Evolutionary conservation across 345 rosid species (phyloP), one percentile per base, ranked within the genome.

Genomic region (Corchorus olitorius): DNA sequence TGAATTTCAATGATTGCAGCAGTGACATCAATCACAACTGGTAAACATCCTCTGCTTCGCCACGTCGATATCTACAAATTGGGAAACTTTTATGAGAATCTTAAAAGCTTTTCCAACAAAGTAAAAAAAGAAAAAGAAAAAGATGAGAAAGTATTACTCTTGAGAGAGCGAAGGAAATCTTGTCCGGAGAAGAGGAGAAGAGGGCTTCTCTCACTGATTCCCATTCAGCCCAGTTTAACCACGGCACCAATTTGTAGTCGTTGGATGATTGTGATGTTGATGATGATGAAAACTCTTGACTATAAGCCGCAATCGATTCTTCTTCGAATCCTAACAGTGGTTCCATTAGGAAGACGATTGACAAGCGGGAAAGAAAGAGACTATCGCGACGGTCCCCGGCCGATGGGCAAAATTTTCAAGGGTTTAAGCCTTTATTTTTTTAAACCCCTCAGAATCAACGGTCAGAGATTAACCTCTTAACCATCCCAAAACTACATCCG

Each of bases 201-300:
- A 97, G 89, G 75, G 91, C 88, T 60, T 86, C 93, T 77, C 93
- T 83, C 14, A 96, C 93, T 50, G 72, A 81, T 79, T 90, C 95
- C 99, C 99, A 94, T 78, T 96, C 98, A 20, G 87, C 81, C 98
- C 99, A 94, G 70, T 78, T 94, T 81, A 96, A 79, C 98, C 97
- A 96, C 0, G 99, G 98, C 64, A 95, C 97, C 76, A 88, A 79
- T 70, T 87, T 92, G 86, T 78, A 86, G 81, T 82, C 81, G 61
- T 63, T 59, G n/a, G 88, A 79, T 55, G 86, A 76, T 1, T 85
- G 16, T 58, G 85, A 53, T 2, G 78, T 13, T 17, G 87, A 79
- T 37, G 87, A 73, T 0, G 88, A 46, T 50, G 86, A 62, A 1
- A 76, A 16, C 55, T 80, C 79, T 73, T 83, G 64, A 50, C 76